Conservation (phyloP, 129 eudicot genomes). For the Escallonia herrerae region DNA sequence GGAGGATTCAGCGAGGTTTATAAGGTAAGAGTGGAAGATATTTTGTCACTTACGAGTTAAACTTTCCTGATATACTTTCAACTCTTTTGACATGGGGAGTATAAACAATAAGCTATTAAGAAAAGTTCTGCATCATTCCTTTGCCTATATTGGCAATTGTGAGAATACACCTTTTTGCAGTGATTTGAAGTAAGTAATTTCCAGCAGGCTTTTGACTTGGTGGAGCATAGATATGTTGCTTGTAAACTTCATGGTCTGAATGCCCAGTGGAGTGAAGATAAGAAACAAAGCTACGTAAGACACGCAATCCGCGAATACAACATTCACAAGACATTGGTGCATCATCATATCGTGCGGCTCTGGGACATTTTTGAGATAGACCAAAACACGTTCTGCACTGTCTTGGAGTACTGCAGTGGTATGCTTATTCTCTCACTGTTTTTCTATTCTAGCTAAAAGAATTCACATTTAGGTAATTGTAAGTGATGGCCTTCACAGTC, state of each 20-base stretch:
- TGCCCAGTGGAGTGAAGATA: conserved; percentile 98
- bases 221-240: conserved; percentile 93
- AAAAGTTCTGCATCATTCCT: conserved; percentile 1
- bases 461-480: neutral
- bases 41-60: too few relatives aligned
- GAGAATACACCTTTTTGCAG: conserved; percentile 16
- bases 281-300: conserved; percentile 92
- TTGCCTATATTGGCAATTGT: conserved; percentile 13
- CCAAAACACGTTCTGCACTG: conserved; percentile 93
- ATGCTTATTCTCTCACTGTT: neutral
- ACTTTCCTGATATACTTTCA: too few relatives aligned
- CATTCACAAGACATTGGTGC: conserved; percentile 92
- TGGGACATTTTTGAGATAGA: conserved; percentile 99
- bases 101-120: neutral
- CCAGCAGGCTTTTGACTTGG: conserved; percentile 93
- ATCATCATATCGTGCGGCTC: conserved; percentile 83
- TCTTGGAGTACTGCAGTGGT: conserved; percentile 96
- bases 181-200: conserved; percentile 29
- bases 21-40: conserved; percentile 44
- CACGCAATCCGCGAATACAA: conserved; percentile 97
- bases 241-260: conserved; percentile 96
- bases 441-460: conserved; percentile 1
- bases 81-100: too few relatives aligned
- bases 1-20: conserved; percentile 98
- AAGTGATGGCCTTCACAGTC: neutral